Evolutionary conservation across 345 rosid genomes (phyloP).

Genomic region (Arabis hirsuta): DNA sequence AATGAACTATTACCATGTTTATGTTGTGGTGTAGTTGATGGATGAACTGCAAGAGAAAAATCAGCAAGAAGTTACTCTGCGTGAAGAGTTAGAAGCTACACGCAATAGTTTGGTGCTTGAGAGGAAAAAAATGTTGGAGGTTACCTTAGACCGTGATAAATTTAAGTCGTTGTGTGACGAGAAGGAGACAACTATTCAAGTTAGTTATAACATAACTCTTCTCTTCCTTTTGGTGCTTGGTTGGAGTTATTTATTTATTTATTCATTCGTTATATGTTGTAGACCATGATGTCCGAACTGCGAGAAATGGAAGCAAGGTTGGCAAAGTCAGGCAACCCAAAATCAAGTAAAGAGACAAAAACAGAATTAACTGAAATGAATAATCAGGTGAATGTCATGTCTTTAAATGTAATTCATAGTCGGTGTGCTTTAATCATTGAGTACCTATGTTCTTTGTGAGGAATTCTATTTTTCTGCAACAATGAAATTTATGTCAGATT

Average conservation of each 20-base stretch:
- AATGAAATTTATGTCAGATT: slow-evolving; percentile 47
- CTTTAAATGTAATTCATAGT: slow-evolving; percentile 13
- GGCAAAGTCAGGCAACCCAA: slow-evolving; percentile 53
- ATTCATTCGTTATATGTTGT: slow-evolving; percentile 28
- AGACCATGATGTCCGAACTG: slow-evolving; percentile 70
- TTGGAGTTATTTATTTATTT: slow-evolving; percentile 17
- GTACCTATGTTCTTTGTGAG: slow-evolving; percentile 3
- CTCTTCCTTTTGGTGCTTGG: slow-evolving; percentile 23
- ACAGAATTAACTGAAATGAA: slow-evolving; percentile 49
- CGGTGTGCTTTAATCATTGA: background rate
- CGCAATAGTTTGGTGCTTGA: slow-evolving; percentile 65
- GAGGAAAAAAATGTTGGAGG: slow-evolving; percentile 61
- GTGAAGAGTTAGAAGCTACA: slow-evolving; percentile 68
- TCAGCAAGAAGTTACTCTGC: slow-evolving; percentile 61
- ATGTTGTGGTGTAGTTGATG: slow-evolving; percentile 55
- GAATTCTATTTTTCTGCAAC: slow-evolving; percentile 2
- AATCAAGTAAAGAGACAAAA: slow-evolving; percentile 51
- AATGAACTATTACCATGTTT: slow-evolving; percentile 11
- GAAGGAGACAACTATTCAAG: slow-evolving; percentile 72
- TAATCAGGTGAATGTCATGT: slow-evolving; percentile 57
- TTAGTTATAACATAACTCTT: slow-evolving; percentile 43
- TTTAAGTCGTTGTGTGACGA: slow-evolving; percentile 64
- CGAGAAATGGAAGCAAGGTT: slow-evolving; percentile 61
- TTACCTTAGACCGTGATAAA: slow-evolving; percentile 58
- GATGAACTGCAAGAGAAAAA: slow-evolving; percentile 76